Evolutionary conservation across 2,329 filamentous ascomycete genomes (phyloP).

Genomic region (Talaromyces albobiverticillius): DNA sequence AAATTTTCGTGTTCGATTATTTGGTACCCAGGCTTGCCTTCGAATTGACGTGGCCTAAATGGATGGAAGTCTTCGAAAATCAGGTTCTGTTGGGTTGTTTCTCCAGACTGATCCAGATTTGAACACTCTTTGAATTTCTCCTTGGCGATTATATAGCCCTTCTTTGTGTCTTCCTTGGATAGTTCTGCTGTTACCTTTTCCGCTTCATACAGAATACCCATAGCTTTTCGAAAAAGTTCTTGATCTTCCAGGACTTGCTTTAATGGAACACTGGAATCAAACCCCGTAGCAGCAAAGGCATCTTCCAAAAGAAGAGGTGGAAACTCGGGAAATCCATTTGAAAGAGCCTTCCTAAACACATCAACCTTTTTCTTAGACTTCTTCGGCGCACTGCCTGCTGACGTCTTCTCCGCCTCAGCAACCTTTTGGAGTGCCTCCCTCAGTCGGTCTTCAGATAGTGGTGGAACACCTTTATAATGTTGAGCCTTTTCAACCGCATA

Average conservation of each 20-base stretch:
- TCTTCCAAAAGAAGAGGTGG: constrained; percentile 88
- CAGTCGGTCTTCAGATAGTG: constrained; percentile 71
- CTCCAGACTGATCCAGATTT: constrained; percentile 32
- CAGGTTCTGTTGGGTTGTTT: constrained; percentile 39
- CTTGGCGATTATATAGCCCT: constrained; percentile 86
- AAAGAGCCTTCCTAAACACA: constrained; percentile 74
- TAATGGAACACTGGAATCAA: constrained; percentile 66
- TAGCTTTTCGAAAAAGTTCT: constrained; percentile 61
- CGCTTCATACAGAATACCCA: constrained; percentile 68
- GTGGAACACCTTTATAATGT: constrained; percentile 74
- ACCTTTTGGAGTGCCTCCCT: constrained; percentile 66
- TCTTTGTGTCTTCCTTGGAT: constrained; percentile 62
- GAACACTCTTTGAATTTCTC: constrained; percentile 32
- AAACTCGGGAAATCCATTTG: constrained; percentile 80
- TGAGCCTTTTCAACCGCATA: constrained; percentile 82
- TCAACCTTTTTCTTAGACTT: constrained; percentile 73
- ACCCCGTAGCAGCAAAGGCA: constrained; percentile 65
- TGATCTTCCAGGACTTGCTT: constrained; percentile 69
- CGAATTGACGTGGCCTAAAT: constrained; percentile 78
- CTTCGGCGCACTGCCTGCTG: constrained; percentile 47
- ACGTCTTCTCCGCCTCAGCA: constrained; percentile 38
- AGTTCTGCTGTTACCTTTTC: constrained; percentile 67
- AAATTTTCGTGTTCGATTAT: constrained; percentile 79
- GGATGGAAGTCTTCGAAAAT: constrained; percentile 96
- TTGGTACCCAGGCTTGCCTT: constrained; percentile 61